These are phyloP conservation scores for Fraxinus paxiana DNA, from an alignment of 305 asterid species.

Conservation along the genomic window DNA sequence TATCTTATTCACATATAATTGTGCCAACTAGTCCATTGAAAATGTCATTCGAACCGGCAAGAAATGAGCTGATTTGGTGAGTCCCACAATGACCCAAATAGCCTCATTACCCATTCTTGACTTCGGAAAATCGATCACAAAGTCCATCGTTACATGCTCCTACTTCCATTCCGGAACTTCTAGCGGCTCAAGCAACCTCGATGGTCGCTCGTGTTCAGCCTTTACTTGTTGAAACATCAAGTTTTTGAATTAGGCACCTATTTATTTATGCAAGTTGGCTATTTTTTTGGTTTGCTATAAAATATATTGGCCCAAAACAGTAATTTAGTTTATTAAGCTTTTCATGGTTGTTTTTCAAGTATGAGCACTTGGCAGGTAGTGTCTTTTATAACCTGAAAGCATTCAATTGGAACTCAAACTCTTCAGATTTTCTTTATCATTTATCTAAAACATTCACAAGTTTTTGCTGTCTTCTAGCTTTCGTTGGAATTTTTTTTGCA, in stretches of 20 bases:
- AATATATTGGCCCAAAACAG: neutral
- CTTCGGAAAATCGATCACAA: neutral
- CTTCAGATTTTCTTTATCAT: slow-evolving; percentile 8
- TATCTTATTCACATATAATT: neutral
- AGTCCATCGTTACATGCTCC: neutral
- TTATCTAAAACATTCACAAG: neutral
- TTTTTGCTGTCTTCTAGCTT: neutral
- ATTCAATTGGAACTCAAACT: neutral
- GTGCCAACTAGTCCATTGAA: neutral
- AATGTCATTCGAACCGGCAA: neutral
- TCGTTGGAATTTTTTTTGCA: neutral
- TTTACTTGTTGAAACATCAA: neutral
- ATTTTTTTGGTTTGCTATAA: slow-evolving; percentile 2
- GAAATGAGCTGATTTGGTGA: neutral
- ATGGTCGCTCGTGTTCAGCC: neutral
- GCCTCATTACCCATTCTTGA: neutral
- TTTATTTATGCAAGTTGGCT: neutral
- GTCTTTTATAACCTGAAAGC: neutral
- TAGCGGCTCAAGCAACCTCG: neutral
- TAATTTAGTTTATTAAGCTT: slow-evolving; percentile 2
- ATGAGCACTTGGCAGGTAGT: neutral
- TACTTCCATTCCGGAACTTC: neutral
- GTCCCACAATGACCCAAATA: neutral
- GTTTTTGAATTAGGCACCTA: neutral
- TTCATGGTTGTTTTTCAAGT: neutral